Evolutionary conservation across 257 asterid species (phyloP), one percentile per base, ranked within the genome.

Genomic region (Solanum tacnaense): DNA sequence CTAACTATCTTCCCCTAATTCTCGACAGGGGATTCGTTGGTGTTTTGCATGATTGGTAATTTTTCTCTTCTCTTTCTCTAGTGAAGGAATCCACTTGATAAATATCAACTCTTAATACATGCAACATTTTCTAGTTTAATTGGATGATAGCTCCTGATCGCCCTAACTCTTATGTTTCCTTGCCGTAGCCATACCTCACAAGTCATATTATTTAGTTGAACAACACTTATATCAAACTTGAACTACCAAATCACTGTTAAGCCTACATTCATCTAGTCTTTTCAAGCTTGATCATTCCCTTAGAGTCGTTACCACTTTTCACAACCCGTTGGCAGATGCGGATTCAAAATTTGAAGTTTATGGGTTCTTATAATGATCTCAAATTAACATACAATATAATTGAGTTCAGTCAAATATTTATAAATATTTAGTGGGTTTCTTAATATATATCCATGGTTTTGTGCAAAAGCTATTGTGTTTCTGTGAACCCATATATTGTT

Each of bases 11-110:
- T 83, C 99, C 99, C 75, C 86, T 97, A 87, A 92, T 97, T 85
- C 91, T 93, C 5, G 99, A 97, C 92, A 88, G 99, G 84, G 99
- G 99, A 85, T 93, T 96, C 84, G 82, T 93, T 10, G 99, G 99
- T 44, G 94, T 96, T 87, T 92, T 94, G 84, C 99, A 97, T 91
- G 96, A 97, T 92, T 97, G 99, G 99, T 96, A 87, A 85, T 49
- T 91, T n/a, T n/a, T 34, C 83, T 84, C n/a, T 39, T 35, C 52
- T 15, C 74, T 5, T 56, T 58, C 75, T 84, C 21, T 75, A 38
- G 21, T 36, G 83, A 75, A 75, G 56, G 32, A 75, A 75, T 11
- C 56, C 10, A 23, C 83, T 75, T 75, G 32, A 36, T 36, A 21
- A 11, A 36, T 23, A 12, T 38, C 35, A 23, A 11, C 35, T 76